Evolutionary conservation across 2,329 filamentous ascomycete species (phyloP).

Genomic region (Cucurbitaria berberidis): DNA sequence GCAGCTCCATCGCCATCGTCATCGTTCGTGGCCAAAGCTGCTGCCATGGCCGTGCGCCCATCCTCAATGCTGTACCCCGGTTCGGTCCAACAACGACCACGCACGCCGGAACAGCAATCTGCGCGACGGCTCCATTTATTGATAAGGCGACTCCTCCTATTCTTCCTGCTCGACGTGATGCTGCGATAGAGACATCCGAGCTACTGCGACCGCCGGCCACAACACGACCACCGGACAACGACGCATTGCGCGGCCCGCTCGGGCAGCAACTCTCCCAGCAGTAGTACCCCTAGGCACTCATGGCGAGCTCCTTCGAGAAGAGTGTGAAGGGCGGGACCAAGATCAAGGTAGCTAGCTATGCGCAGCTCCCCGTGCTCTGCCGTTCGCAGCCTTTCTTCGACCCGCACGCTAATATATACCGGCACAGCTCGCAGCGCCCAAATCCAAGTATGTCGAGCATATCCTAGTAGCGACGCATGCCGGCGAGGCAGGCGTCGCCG

Average conservation of each 20-base stretch:
- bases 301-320: conserved; percentile 95
- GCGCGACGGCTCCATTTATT: conserved; percentile 19
- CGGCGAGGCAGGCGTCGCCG: conserved; percentile 90
- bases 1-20: conserved; percentile 24
- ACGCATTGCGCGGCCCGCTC: conserved; percentile 16
- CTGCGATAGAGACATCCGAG: conserved; percentile 33
- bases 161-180: conserved; percentile 30
- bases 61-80: conserved; percentile 20
- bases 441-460: conserved; percentile 99
- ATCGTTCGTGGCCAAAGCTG: conserved; percentile 17
- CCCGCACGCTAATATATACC: conserved; percentile 20
- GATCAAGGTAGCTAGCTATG: conserved; percentile 75
- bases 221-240: conserved; percentile 13
- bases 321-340: conserved; percentile 98
- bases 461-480: conserved; percentile 94
- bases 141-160: conserved; percentile 25
- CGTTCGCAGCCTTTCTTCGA: neutral
- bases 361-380: conserved; percentile 5
- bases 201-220: conserved; percentile 19
- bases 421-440: conserved; percentile 93
- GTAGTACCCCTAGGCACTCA: conserved; percentile 46
- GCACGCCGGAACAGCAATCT: conserved; percentile 17
- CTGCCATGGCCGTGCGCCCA: conserved; percentile 26
- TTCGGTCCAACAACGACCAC: conserved; percentile 22
- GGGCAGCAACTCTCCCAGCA: conserved; percentile 17